Evolutionary conservation across 176 grass and related monocot species (phyloP), one percentile per base, ranked within the genome.

Genomic region (Musa beccarii): DNA sequence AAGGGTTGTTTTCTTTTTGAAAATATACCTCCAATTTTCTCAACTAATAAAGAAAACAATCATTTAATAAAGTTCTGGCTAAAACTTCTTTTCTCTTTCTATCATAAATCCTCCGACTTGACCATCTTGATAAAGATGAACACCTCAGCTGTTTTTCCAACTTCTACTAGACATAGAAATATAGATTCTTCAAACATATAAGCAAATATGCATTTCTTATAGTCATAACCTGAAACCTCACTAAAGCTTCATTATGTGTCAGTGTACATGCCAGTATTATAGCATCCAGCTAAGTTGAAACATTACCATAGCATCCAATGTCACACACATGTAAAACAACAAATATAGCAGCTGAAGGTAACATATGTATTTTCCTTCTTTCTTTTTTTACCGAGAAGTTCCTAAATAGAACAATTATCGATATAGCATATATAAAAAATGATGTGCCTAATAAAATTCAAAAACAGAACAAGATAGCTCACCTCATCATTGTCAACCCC

Each of bases 401-500:
- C 34, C 34, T 43, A 43, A 28, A 43, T 43, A 43, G 34, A 43
- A 43, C 4, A 43, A 43, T 43, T 43, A 43, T 6, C 0, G 34
- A 43, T 43, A 43, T 43, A 43, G 3, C 34, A 43, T 43, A 43
- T 43, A 43, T 43, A 3, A 6, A 43, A 43, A 43, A 43, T 6
- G 4, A 43, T 43, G 34, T 43, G 34, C 34, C 34, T 43, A 43
- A 43, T 43, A 43, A 43, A 43, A 43, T 43, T 43, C 34, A 43
- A 43, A 43, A 43, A 43, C 34, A 50, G 34, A 43, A 51, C 21
- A 51, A 25, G 7, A 52, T 73, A 21, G 8, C 55, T n/a, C 71
- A 97, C 95, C 88, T 98, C 95, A 76, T 98, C 88, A 50, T 93
- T 98, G 86, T 98, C 95, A 15, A 98, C 86, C 54, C 94, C 95